Percentiles rank a stretch among this genome's conserved stretches.
Evolutionary conservation across 306 rosid genomes (phyloP).

Genomic region (Vigna hirtella): DNA sequence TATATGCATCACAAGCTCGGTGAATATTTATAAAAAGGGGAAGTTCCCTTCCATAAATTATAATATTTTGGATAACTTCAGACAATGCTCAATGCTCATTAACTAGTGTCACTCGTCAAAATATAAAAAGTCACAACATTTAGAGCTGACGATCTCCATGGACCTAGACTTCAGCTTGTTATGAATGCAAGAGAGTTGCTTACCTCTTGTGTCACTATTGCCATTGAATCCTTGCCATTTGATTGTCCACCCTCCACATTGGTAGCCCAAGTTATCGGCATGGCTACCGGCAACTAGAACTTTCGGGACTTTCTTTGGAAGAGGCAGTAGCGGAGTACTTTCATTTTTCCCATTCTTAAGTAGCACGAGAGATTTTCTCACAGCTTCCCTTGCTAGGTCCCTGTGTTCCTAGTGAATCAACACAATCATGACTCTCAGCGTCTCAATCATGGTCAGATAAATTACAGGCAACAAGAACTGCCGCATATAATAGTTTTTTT

Average conservation of each 20-base stretch:
- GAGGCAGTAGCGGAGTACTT: constrained; percentile 76
- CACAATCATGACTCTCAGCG: constrained; percentile 29
- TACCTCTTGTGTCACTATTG: constrained; percentile 78
- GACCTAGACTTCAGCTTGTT: constrained; percentile 4
- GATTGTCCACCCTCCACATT: constrained; percentile 99
- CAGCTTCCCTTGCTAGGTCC: constrained; percentile 95
- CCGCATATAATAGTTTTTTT: neutral
- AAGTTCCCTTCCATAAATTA: neutral
- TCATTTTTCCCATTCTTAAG: constrained; percentile 88
- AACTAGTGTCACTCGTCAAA: neutral
- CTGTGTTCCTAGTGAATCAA: constrained; percentile 72
- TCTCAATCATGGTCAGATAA: constrained; percentile 36
- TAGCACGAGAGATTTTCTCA: constrained; percentile 87
- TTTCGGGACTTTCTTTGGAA: constrained; percentile 72
- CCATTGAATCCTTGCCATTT: constrained; percentile 94
- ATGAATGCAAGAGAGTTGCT: constrained; percentile 43
- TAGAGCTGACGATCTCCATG: neutral
- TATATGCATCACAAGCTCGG: constrained; percentile 8
- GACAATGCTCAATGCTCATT: constrained; percentile 2
- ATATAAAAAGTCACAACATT: constrained; percentile 4
- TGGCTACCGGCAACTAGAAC: constrained; percentile 85
- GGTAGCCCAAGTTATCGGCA: constrained; percentile 96
- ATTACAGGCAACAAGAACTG: constrained; percentile 26
- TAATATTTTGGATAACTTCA: constrained; percentile 14
- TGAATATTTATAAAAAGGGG: neutral